Conservation (phyloP, 495 filamentous ascomycete species). For the Glutinoglossum americanum region DNA sequence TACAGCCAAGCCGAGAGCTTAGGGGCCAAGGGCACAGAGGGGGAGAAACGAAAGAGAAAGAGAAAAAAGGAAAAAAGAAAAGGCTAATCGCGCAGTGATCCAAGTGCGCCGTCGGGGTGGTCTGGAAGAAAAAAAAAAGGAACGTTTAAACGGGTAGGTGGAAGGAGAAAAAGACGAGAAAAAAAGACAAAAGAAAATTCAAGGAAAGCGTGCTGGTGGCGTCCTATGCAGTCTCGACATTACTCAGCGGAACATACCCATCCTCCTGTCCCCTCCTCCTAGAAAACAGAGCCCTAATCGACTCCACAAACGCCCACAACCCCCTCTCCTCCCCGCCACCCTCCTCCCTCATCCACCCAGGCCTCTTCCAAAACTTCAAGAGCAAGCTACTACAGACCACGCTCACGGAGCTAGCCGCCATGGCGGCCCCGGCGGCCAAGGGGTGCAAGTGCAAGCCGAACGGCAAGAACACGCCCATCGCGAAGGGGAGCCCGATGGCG, state of each 20-base stretch:
- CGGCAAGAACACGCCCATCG: slow-evolving; percentile 87
- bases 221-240: not conserved
- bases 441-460: slow-evolving; percentile 75
- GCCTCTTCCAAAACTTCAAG: slow-evolving; percentile 72
- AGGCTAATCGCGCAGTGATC: no score
- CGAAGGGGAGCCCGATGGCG: slow-evolving; percentile 75
- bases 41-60: not conserved
- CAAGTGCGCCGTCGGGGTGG: no score
- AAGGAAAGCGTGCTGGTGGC: no score
- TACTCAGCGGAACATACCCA: slow-evolving; percentile 34
- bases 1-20: no score
- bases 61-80: not conserved
- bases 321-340: slow-evolving; percentile 5
- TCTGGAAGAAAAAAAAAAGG: no score
- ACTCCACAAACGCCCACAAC: slow-evolving; percentile 18
- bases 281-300: slow-evolving; percentile 13
- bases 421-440: slow-evolving; percentile 85
- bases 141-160: no score
- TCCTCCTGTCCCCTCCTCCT: slow-evolving; percentile 23
- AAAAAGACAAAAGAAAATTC: not conserved
- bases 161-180: not conserved
- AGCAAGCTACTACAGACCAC: slow-evolving; percentile 70
- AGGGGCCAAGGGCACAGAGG: no score
- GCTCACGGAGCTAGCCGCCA: slow-evolving; percentile 76
- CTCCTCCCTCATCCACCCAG: slow-evolving; percentile 65